A percentile compares a stretch with the other conserved stretches of the same genome.
Conservation (phyloP, 192 early-diverging fungal genomes). For the Allomyces arbusculus region DNA sequence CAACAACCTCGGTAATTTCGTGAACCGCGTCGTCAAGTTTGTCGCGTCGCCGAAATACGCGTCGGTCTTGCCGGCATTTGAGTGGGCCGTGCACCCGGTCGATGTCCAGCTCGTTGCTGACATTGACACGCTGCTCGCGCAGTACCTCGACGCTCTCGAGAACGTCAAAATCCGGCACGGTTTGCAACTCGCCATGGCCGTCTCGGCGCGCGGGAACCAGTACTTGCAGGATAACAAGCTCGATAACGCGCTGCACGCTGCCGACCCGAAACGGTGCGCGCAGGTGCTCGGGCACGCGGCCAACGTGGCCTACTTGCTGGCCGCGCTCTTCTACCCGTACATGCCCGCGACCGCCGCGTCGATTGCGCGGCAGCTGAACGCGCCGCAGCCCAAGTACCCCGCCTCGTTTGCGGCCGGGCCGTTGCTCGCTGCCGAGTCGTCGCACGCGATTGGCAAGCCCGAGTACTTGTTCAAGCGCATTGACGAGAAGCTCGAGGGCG, state of each 20-base stretch:
- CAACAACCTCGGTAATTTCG: slow-evolving; percentile 91
- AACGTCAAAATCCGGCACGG: slow-evolving; percentile 63
- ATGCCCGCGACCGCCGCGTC: slow-evolving; percentile 68
- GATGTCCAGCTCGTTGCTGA: slow-evolving; percentile 63
- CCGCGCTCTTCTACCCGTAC: slow-evolving; percentile 70
- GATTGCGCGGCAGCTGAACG: slow-evolving; percentile 69
- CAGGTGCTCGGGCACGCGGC: slow-evolving; percentile 58
- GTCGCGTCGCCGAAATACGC: slow-evolving; percentile 67
- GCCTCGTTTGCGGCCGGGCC: slow-evolving; percentile 31
- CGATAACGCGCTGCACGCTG: slow-evolving; percentile 68
- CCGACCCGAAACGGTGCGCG: slow-evolving; percentile 60
- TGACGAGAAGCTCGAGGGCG: slow-evolving; percentile 62
- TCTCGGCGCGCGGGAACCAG: slow-evolving; percentile 80
- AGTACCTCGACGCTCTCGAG: slow-evolving; percentile 62
- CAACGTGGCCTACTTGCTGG: slow-evolving; percentile 80
- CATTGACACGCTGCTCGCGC: slow-evolving; percentile 50
- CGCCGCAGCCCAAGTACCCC: slow-evolving; percentile 52
- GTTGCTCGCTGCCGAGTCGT: slow-evolving; percentile 47
- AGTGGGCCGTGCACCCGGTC: slow-evolving; percentile 22
- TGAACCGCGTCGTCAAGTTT: slow-evolving; percentile 93
- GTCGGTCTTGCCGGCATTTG: slow-evolving; percentile 44
- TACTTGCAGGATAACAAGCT: slow-evolving; percentile 87
- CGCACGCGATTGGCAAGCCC: slow-evolving; percentile 64
- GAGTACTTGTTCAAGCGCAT: slow-evolving; percentile 84
- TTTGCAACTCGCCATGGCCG: slow-evolving; percentile 74